A percentile compares a stretch with the other conserved stretches of the same genome.
phyloP scores from a whole-genome alignment of 352 stramenopile species.

The Globisporangium polare region DNA sequence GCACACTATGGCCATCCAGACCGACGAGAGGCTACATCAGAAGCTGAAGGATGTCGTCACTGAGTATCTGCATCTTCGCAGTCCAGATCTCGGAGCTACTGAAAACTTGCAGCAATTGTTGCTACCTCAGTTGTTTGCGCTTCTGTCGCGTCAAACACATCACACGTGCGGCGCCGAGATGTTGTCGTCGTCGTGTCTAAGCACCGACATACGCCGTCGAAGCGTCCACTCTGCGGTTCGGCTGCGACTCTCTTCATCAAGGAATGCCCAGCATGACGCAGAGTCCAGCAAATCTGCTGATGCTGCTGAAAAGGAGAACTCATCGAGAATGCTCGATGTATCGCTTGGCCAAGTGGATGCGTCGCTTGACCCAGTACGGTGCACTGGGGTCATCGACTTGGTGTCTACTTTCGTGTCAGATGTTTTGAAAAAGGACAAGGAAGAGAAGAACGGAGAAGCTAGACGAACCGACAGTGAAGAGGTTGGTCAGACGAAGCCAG shows the following conservation, averaged over 20 bases:
- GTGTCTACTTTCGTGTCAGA: slow-evolving; percentile 12
- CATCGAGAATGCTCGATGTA: slow-evolving; percentile 12
- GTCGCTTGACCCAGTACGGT: slow-evolving; percentile 8
- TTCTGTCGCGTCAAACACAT: slow-evolving; percentile 31
- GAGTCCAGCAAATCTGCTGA: neutral
- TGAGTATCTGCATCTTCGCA: slow-evolving; percentile 40
- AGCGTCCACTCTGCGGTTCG: slow-evolving; percentile 67
- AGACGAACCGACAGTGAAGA: neutral
- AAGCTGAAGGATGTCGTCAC: slow-evolving; percentile 16
- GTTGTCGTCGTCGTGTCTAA: slow-evolving; percentile 15
- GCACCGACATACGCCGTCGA: slow-evolving; percentile 31
- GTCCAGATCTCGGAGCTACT: slow-evolving; percentile 28
- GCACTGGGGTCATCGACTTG: slow-evolving; percentile 9
- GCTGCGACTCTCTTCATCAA: slow-evolving; percentile 21
- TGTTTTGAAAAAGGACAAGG: slow-evolving; percentile 6
- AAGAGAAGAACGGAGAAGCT: neutral
- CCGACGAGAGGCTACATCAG: slow-evolving; percentile 19
- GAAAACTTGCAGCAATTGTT: slow-evolving; percentile 44
- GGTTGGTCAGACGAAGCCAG: neutral
- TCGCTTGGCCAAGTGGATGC: slow-evolving; percentile 15
- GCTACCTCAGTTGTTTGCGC: slow-evolving; percentile 31
- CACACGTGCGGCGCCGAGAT: slow-evolving; percentile 37
- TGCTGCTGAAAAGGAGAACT: neutral
- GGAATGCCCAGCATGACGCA: neutral
- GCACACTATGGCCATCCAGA: slow-evolving; percentile 18